A percentile compares a stretch with the other conserved stretches of the same genome.
Conservation (phyloP, 257 asterid species). For the Jaltomata sinuosa region DNA sequence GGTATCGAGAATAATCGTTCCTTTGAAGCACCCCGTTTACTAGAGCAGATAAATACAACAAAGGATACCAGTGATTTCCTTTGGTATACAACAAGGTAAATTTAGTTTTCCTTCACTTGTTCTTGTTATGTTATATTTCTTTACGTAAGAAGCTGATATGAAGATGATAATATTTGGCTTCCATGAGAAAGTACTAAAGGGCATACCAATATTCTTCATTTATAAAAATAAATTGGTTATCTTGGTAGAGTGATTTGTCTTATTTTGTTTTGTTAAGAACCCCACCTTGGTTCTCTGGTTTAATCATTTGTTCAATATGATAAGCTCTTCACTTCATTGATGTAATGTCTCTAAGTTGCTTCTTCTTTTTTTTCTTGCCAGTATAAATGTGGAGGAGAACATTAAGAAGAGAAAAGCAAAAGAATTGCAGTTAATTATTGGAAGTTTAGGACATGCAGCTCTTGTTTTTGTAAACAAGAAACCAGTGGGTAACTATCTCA, state of each 20-base stretch:
- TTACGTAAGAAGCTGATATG: not conserved
- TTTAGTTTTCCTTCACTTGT: not conserved
- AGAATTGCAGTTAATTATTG: slow-evolving; percentile 31
- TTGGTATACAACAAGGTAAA: slow-evolving; percentile 67
- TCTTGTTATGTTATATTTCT: not conserved
- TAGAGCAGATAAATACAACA: slow-evolving; percentile 85
- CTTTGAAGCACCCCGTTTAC: slow-evolving; percentile 31
- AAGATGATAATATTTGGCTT: not conserved
- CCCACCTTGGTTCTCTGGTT: not conserved
- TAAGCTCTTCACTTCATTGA: not conserved
- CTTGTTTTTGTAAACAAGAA: slow-evolving; percentile 59
- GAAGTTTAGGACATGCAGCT: slow-evolving; percentile 81
- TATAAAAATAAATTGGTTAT: not conserved
- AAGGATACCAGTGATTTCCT: slow-evolving; percentile 65
- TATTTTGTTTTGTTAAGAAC: not conserved
- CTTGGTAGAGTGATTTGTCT: not conserved
- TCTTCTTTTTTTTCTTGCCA: slow-evolving; percentile 19
- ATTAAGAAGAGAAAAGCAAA: slow-evolving; percentile 17
- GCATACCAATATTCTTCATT: not conserved
- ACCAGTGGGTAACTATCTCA: slow-evolving; percentile 34
- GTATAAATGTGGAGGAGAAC: slow-evolving; percentile 35
- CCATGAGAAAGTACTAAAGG: not conserved
- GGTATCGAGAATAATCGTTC: slow-evolving; percentile 45
- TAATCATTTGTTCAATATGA: not conserved
- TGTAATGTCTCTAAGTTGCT: not conserved